Conservation (phyloP, 2,329 filamentous ascomycete genomes). For the Trichoderma pleuroti region DNA sequence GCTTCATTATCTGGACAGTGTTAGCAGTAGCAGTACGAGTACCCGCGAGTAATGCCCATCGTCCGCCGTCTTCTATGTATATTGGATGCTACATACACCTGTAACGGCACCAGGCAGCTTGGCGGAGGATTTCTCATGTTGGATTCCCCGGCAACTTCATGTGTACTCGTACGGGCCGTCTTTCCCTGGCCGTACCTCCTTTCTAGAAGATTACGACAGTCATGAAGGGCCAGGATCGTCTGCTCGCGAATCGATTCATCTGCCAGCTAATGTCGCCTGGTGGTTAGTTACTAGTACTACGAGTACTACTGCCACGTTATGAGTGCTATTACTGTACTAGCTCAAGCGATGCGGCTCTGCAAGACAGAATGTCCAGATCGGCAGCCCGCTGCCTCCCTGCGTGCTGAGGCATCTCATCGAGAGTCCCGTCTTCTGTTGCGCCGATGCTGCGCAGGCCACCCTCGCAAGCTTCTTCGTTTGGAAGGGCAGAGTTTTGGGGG, state of each 20-base stretch:
- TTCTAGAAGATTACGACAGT: conserved; percentile 6
- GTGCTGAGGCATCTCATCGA: background rate
- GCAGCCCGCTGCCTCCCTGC: background rate
- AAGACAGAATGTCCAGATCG: background rate
- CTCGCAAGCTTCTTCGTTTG: background rate
- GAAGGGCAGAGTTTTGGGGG: background rate
- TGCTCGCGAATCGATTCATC: conserved; percentile 7
- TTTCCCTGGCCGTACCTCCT: background rate
- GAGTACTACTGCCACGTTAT: background rate
- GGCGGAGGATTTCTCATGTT: background rate
- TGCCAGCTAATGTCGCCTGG: background rate
- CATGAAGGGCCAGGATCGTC: background rate
- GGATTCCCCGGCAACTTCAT: background rate
- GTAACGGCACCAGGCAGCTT: background rate
- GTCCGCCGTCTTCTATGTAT: background rate
- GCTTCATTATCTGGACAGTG: background rate
- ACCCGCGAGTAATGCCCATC: background rate
- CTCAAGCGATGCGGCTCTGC: conserved; percentile 6
- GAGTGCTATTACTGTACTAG: background rate
- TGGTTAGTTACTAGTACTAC: background rate
- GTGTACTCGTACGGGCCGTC: background rate
- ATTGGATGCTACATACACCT: background rate
- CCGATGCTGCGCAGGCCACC: background rate
- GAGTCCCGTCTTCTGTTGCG: background rate
- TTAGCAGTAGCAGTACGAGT: background rate